Evolutionary conservation across 2,329 filamentous ascomycete genomes (phyloP).

Genomic region (Cercospora canescens): DNA sequence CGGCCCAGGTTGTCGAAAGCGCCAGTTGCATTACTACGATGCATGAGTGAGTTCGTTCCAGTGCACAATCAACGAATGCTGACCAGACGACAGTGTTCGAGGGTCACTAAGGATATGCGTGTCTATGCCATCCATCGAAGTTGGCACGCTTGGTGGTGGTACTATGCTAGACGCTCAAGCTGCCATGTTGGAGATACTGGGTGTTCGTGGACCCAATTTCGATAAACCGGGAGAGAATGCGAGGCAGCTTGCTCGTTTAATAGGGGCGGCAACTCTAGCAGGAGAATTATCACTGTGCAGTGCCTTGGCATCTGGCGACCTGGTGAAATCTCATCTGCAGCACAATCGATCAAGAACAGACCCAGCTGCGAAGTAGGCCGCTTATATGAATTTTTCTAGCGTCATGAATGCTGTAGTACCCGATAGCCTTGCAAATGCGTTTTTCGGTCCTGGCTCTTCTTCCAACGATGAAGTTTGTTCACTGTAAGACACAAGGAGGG

Average conservation of each 20-base stretch:
- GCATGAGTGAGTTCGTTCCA: constrained; percentile 78
- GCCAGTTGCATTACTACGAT: constrained; percentile 98
- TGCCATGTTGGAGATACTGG: constrained; percentile 94
- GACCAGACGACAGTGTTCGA: constrained; percentile 60
- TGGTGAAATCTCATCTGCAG: constrained; percentile 91
- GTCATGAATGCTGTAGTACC: too few species aligned
- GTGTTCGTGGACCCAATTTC: constrained; percentile 86
- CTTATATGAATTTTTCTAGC: too few species aligned
- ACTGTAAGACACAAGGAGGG: neutral
- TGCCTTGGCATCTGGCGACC: constrained; percentile 87
- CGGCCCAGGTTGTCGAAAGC: constrained; percentile 95
- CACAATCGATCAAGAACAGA: constrained; percentile 71
- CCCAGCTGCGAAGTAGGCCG: neutral
- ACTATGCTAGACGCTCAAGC: constrained; percentile 95
- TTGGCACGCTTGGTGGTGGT: constrained; percentile 93
- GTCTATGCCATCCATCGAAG: constrained; percentile 97
- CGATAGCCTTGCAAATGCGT: too few species aligned
- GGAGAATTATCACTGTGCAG: constrained; percentile 91
- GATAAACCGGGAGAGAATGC: constrained; percentile 90
- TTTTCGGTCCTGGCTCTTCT: too few species aligned
- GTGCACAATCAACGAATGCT: neutral
- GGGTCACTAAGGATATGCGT: constrained; percentile 91
- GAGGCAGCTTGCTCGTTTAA: constrained; percentile 81
- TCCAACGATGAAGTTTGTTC: neutral
- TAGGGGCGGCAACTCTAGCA: constrained; percentile 83